These are phyloP conservation scores for Fusarium mexicanum DNA, from an alignment of 2,329 filamentous ascomycete species.

Conservation along the genomic window DNA sequence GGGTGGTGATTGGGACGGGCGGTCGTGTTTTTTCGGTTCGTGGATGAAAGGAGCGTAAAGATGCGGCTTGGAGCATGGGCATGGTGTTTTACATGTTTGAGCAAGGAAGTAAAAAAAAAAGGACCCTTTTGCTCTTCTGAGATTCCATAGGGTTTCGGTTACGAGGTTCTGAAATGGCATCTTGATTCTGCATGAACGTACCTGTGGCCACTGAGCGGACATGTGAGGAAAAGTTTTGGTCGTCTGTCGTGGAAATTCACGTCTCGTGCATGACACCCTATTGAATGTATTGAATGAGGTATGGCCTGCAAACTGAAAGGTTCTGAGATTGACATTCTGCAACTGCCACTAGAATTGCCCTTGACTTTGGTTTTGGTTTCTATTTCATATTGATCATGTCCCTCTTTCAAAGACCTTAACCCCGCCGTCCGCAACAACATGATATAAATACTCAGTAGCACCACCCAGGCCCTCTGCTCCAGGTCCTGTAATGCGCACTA, in stretches of 20 bases:
- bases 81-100: constrained; percentile 50
- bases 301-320: neutral
- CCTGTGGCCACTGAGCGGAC: neutral
- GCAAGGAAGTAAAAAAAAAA: constrained; percentile 44
- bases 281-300: neutral
- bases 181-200: constrained; percentile 47
- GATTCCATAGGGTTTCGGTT: constrained; percentile 47
- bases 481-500: constrained; percentile 75
- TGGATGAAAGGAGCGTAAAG: constrained; percentile 31
- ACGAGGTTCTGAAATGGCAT: constrained; percentile 50
- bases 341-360: neutral
- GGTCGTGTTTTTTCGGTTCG: constrained; percentile 35
- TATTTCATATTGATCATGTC: constrained; percentile 33
- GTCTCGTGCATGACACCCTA: neutral
- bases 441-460: constrained; percentile 82
- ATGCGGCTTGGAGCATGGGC: constrained; percentile 48
- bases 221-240: neutral
- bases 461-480: constrained; percentile 49
- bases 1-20: constrained; percentile 30
- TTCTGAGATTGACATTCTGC: neutral
- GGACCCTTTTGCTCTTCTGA: constrained; percentile 43
- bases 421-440: constrained; percentile 79
- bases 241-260: constrained; percentile 1
- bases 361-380: neutral
- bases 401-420: constrained; percentile 89